These are phyloP conservation scores for Alternaria ethzedia DNA, from an alignment of 2,329 filamentous ascomycete genomes.

Conservation along the genomic window DNA sequence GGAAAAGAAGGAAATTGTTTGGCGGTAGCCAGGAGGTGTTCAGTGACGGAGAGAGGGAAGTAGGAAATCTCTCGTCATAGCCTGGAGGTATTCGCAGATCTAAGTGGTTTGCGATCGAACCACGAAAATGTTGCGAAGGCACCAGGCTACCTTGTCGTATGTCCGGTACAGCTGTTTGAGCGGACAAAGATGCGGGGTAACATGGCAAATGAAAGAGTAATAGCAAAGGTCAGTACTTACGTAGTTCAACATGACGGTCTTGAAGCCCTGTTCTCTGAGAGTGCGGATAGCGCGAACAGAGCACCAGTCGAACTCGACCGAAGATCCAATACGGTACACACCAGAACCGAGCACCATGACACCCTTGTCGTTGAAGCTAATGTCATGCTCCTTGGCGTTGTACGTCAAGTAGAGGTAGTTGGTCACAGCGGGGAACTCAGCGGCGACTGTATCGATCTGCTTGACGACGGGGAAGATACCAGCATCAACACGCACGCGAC, in stretches of 20 bases:
- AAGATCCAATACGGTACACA: constrained; percentile 96
- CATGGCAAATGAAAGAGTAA: background rate
- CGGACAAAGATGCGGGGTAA: background rate
- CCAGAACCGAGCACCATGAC: constrained; percentile 96
- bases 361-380: constrained; percentile 85
- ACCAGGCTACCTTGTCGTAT: background rate
- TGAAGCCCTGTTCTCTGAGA: constrained; percentile 79
- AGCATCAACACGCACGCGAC: constrained; percentile 81
- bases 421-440: constrained; percentile 91
- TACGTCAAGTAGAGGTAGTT: constrained; percentile 98
- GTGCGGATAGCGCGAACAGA: constrained; percentile 94
- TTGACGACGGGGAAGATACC: constrained; percentile 90
- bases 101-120: background rate
- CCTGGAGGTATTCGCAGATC: background rate
- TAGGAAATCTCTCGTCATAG: background rate
- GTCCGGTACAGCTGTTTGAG: background rate
- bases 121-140: background rate
- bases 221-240: constrained; percentile 15
- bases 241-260: constrained; percentile 92
- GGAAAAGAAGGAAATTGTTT: fast-evolving
- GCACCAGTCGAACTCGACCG: constrained; percentile 99
- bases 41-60: background rate
- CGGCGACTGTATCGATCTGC: constrained; percentile 98
- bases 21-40: background rate
- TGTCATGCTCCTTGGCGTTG: constrained; percentile 85